A percentile compares a stretch with the other conserved stretches of the same genome.
These are phyloP conservation scores for Trichoderma polysporum DNA, from an alignment of 2,329 filamentous ascomycete genomes.

Conservation along the genomic window DNA sequence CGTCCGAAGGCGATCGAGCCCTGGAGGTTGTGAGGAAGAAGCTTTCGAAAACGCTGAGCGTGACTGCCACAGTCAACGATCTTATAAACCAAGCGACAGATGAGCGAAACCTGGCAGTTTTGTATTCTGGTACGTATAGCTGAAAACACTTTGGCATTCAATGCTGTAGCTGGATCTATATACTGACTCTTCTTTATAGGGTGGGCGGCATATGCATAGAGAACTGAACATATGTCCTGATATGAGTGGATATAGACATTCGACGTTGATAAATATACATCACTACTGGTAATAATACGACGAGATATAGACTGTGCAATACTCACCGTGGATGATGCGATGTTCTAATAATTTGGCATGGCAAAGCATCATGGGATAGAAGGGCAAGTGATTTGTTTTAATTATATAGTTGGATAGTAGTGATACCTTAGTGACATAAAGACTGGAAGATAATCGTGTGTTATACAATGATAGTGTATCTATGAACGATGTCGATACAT, in stretches of 20 bases:
- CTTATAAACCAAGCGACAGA: constrained; percentile 95
- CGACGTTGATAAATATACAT: neutral
- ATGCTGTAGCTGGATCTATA: neutral
- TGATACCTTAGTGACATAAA: neutral
- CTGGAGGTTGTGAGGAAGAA: constrained; percentile 95
- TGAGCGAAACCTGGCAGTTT: constrained; percentile 83
- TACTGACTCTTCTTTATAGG: constrained; percentile 31
- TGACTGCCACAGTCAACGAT: constrained; percentile 93
- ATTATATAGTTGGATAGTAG: neutral
- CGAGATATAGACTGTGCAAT: neutral
- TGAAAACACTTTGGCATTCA: neutral
- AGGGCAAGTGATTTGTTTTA: neutral
- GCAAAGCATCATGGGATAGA: neutral
- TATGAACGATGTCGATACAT: no score
- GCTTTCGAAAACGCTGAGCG: constrained; percentile 87
- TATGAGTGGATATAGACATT: neutral
- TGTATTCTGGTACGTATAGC: constrained; percentile 70
- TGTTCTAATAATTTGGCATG: neutral
- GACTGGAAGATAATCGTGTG: no score
- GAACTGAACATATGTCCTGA: neutral
- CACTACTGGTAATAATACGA: neutral
- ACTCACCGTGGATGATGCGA: neutral
- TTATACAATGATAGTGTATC: no score
- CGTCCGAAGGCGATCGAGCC: constrained; percentile 81
- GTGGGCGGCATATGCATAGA: constrained; percentile 49